These are phyloP conservation scores for Naegleria fowleri DNA, from an alignment of 208 protist genomes.

Conservation along the genomic window DNA sequence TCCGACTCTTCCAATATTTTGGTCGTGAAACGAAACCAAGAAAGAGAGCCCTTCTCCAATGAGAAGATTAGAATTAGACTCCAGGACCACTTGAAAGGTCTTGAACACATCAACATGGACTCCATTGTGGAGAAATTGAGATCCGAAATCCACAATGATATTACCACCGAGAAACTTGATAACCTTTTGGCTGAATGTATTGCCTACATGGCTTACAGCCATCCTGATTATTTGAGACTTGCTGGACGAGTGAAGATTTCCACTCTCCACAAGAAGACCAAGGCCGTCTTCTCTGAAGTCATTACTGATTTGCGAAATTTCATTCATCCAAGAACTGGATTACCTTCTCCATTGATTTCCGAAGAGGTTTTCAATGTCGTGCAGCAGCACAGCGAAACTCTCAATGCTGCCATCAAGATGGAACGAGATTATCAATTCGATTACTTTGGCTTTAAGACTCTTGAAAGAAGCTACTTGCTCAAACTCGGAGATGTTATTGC, in stretches of 20 bases:
- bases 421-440: constrained; percentile 90
- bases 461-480: constrained; percentile 97
- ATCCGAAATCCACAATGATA: constrained; percentile 70
- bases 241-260: constrained; percentile 92
- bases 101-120: constrained; percentile 57
- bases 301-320: constrained; percentile 82
- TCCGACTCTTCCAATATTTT: background rate
- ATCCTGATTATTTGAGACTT: constrained; percentile 95
- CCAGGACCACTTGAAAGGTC: constrained; percentile 43
- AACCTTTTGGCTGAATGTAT: constrained; percentile 90
- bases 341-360: constrained; percentile 77
- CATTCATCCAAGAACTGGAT: constrained; percentile 64
- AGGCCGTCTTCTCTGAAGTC: constrained; percentile 71
- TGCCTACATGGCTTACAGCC: constrained; percentile 86
- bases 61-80: constrained; percentile 58
- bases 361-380: constrained; percentile 82
- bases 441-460: constrained; percentile 98
- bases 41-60: constrained; percentile 51
- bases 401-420: constrained; percentile 87
- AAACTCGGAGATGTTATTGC: constrained; percentile 78
- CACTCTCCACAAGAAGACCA: constrained; percentile 94
- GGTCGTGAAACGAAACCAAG: constrained; percentile 62
- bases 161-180: constrained; percentile 81
- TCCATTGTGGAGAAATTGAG: constrained; percentile 75
- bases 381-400: constrained; percentile 55